phyloP scores from a whole-genome alignment of 2,329 filamentous ascomycete species.

The Calonectria crousiana region DNA sequence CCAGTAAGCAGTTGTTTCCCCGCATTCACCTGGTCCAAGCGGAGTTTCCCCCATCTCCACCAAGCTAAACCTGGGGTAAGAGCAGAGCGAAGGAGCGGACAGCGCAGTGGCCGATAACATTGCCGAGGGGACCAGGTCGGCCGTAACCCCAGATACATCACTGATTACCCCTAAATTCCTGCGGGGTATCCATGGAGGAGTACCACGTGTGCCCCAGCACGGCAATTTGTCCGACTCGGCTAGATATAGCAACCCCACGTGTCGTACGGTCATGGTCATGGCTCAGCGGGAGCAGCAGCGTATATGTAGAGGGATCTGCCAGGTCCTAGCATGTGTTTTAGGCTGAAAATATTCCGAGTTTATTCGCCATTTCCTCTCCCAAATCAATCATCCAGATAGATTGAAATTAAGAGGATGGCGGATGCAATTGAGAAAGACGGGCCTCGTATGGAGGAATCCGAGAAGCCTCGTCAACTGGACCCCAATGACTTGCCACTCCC shows the following conservation, averaged over 20 bases:
- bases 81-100: not conserved
- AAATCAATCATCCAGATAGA: not conserved
- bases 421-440: slow-evolving; percentile 11
- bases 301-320: slow-evolving; percentile 3
- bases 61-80: slow-evolving; percentile 16
- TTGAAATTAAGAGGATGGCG: not conserved
- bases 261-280: not conserved
- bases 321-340: not conserved
- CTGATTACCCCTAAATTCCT: not conserved
- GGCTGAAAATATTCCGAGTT: not conserved
- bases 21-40: slow-evolving; percentile 14
- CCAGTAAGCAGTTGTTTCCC: slow-evolving; percentile 4
- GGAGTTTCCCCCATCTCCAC: not conserved
- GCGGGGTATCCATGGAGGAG: not conserved
- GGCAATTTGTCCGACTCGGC: slow-evolving; percentile 17
- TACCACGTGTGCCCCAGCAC: not conserved
- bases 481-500: slow-evolving; percentile 17
- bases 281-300: not conserved
- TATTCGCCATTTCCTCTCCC: not conserved
- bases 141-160: slow-evolving; percentile 3
- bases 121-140: slow-evolving; percentile 8
- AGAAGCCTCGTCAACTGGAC: slow-evolving; percentile 21
- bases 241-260: not conserved
- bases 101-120: not conserved
- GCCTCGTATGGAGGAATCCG: slow-evolving; percentile 12